A percentile compares a stretch with the other conserved stretches of the same genome.
Evolutionary conservation across 768 basidiomycete species (phyloP).

Genomic region (Tulasnella calospora): DNA sequence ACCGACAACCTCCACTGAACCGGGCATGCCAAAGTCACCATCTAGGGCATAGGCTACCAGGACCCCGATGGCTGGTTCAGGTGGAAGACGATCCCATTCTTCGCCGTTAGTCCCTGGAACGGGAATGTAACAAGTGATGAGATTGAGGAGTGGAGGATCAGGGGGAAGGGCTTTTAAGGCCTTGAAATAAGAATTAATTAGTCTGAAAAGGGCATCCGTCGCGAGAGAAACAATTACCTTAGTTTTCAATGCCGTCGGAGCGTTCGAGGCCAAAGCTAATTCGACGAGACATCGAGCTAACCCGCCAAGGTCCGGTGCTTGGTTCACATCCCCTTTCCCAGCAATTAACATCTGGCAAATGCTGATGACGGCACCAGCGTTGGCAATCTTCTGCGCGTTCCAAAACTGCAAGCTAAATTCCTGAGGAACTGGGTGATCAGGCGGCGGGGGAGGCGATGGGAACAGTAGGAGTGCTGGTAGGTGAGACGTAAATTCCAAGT

Average conservation of each 20-base stretch:
- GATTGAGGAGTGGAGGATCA: slow-evolving; percentile 61
- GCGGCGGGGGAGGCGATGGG: slow-evolving; percentile 52
- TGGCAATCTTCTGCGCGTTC: slow-evolving; percentile 85
- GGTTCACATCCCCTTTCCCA: slow-evolving; percentile 40
- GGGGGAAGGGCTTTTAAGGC: slow-evolving; percentile 58
- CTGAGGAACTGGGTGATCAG: slow-evolving; percentile 60
- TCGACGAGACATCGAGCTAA: slow-evolving; percentile 75
- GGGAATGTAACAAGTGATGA: slow-evolving; percentile 68
- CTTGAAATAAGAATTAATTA: slow-evolving; percentile 34
- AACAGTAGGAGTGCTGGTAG: slow-evolving; percentile 67
- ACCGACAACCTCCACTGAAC: slow-evolving; percentile 44
- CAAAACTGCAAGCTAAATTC: slow-evolving; percentile 95
- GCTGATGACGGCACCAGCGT: slow-evolving; percentile 70
- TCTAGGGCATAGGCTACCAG: slow-evolving; percentile 78
- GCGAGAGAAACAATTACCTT: slow-evolving; percentile 44
- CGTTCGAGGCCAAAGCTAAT: slow-evolving; percentile 87
- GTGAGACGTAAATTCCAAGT: slow-evolving; percentile 67
- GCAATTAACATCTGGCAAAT: slow-evolving; percentile 79
- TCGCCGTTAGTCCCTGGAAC: slow-evolving; percentile 81
- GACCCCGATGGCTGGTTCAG: slow-evolving; percentile 73
- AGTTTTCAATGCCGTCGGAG: slow-evolving; percentile 79
- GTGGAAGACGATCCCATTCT: slow-evolving; percentile 85
- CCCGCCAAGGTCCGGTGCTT: slow-evolving; percentile 41
- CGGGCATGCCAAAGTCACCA: slow-evolving; percentile 65
- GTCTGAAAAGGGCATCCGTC: neutral